Evolutionary conservation across 208 protist species (phyloP).

Genomic region (Leishmania braziliensis): DNA sequence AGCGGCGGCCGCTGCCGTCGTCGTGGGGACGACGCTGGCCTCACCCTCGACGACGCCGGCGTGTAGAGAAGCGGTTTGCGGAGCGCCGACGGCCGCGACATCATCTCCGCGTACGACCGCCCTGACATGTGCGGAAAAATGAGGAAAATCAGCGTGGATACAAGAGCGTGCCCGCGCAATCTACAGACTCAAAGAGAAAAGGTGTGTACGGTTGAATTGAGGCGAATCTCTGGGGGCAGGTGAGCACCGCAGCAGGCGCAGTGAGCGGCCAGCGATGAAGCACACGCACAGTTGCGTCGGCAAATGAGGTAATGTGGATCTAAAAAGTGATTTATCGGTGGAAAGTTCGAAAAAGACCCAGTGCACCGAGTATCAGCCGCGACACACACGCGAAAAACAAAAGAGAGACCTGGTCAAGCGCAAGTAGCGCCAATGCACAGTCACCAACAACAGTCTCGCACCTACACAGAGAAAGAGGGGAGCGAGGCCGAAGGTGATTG

Average conservation of each 20-base stretch:
- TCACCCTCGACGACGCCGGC: neutral
- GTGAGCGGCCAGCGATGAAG: neutral
- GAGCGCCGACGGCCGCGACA: slow-evolving; percentile 11
- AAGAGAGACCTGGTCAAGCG: neutral
- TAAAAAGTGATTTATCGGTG: neutral
- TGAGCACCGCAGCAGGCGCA: neutral
- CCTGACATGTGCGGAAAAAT: slow-evolving; percentile 6
- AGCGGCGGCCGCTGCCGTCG: neutral
- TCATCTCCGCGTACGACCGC: slow-evolving; percentile 17
- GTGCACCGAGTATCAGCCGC: neutral
- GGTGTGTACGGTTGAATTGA: neutral
- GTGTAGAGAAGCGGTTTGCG: slow-evolving; percentile 13
- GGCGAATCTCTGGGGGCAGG: neutral
- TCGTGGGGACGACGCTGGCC: neutral
- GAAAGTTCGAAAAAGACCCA: neutral
- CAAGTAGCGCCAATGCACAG: neutral
- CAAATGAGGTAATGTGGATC: neutral
- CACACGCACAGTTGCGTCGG: neutral
- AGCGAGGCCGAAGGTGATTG: neutral
- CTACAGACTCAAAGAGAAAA: neutral
- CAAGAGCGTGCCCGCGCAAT: neutral
- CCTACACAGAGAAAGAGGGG: neutral
- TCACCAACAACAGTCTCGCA: neutral
- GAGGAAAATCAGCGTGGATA: neutral
- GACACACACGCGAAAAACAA: neutral